Percentiles rank a stretch among this genome's conserved stretches.
Evolutionary conservation across 306 rosid species (phyloP).

Genomic region (Potentilla sterilis): DNA sequence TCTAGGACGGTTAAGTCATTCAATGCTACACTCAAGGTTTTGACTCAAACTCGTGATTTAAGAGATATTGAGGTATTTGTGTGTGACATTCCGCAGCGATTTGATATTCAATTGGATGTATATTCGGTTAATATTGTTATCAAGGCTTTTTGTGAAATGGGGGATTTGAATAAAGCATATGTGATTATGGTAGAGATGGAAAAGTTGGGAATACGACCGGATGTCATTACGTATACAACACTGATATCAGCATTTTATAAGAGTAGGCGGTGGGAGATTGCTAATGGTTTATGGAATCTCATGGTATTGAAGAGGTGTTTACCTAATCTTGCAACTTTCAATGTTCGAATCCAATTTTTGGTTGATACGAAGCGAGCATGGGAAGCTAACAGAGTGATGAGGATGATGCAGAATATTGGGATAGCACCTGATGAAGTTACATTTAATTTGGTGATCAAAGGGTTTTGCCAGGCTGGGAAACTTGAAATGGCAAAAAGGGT

Average conservation of each 20-base stretch:
- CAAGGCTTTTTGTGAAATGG: constrained; percentile 57
- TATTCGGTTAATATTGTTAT: constrained; percentile 55
- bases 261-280: constrained; percentile 42
- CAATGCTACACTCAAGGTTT: constrained; percentile 62
- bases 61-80: constrained; percentile 35
- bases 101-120: constrained; percentile 43
- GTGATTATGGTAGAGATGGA: constrained; percentile 49
- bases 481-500: constrained; percentile 70
- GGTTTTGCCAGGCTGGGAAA: constrained; percentile 55
- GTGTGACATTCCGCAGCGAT: constrained; percentile 23
- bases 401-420: constrained; percentile 48
- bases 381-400: constrained; percentile 63
- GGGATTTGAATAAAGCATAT: constrained; percentile 45
- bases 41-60: constrained; percentile 42
- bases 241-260: constrained; percentile 63
- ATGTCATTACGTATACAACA: constrained; percentile 67
- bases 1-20: constrained; percentile 67
- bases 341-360: constrained; percentile 66
- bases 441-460: constrained; percentile 69
- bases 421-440: constrained; percentile 63
- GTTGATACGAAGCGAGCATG: constrained; percentile 49
- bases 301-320: constrained; percentile 64
- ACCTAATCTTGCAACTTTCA: constrained; percentile 65
- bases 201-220: constrained; percentile 54
- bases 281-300: constrained; percentile 76